phyloP scores from a whole-genome alignment of 75 land plant genomes.

The Cryptomeria japonica region DNA sequence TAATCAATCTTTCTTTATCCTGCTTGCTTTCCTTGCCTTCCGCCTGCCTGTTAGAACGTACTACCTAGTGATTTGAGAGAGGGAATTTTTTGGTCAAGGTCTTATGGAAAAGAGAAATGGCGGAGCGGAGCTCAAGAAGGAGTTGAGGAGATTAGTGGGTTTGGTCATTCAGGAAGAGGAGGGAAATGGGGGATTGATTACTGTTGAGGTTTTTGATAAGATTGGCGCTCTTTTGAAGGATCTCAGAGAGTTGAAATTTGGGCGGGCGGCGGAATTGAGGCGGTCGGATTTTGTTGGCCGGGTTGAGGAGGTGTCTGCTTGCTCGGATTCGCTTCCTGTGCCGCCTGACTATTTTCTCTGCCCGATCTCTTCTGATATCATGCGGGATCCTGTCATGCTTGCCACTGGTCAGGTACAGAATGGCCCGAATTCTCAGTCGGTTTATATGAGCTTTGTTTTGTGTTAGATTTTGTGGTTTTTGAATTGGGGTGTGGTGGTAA shows the following conservation, averaged over 20 bases:
- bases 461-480: no score
- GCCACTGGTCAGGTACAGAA: conserved; percentile 63
- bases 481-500: no score
- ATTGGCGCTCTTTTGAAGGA: conserved; percentile 6
- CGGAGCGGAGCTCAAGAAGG: conserved; percentile 31
- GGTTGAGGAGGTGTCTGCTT: background rate
- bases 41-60: background rate
- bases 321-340: background rate
- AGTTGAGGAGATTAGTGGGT: conserved; percentile 34
- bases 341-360: conserved; percentile 70
- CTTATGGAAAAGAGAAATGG: background rate
- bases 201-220: conserved; percentile 27
- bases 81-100: background rate
- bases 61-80: no score
- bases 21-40: background rate
- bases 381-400: conserved; percentile 82
- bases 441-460: no score
- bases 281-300: conserved; percentile 10
- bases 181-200: background rate
- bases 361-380: conserved; percentile 72
- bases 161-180: conserved; percentile 21
- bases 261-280: background rate
- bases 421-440: no score
- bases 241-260: conserved; percentile 22
- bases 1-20: background rate